These are phyloP conservation scores for Nannizzia gypsea DNA, from an alignment of 2,329 filamentous ascomycete genomes.

Conservation along the genomic window DNA sequence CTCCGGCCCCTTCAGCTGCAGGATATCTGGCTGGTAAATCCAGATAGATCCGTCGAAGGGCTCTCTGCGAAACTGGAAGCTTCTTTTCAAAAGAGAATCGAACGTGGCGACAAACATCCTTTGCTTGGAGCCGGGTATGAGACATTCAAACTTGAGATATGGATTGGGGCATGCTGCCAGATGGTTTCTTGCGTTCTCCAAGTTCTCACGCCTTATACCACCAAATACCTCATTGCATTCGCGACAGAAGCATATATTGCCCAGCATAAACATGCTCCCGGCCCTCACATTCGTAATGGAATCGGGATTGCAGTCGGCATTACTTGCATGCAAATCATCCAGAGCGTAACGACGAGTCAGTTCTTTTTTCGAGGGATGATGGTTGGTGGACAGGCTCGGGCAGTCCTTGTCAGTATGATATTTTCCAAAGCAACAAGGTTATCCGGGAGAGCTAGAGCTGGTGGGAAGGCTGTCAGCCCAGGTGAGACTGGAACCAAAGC, in stretches of 20 bases:
- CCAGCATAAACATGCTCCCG: constrained; percentile 36
- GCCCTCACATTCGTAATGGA: constrained; percentile 61
- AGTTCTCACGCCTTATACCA: constrained; percentile 71
- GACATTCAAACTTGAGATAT: constrained; percentile 73
- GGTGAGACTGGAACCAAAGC: constrained; percentile 35
- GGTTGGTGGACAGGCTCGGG: constrained; percentile 71
- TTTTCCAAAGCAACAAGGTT: constrained; percentile 89
- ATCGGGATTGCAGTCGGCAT: constrained; percentile 77
- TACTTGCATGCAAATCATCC: constrained; percentile 69
- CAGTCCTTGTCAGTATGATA: constrained; percentile 70
- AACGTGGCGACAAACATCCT: constrained; percentile 58
- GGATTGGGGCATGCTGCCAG: constrained; percentile 68
- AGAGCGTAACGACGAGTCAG: constrained; percentile 73
- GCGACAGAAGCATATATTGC: constrained; percentile 68
- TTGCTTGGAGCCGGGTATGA: constrained; percentile 74
- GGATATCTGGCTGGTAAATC: constrained; percentile 85
- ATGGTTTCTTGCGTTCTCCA: constrained; percentile 60
- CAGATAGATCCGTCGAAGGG: constrained; percentile 58
- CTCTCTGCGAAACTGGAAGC: constrained; percentile 55
- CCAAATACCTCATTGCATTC: constrained; percentile 79
- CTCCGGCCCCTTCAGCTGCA: constrained; percentile 68
- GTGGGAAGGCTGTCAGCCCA: constrained; percentile 44
- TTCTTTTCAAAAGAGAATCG: constrained; percentile 57
- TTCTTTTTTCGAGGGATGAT: constrained; percentile 91
- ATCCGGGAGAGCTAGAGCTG: constrained; percentile 77